Conservation (phyloP, 1,284 basidiomycete species). For the Xerocomus cyaneibrunnescens region DNA sequence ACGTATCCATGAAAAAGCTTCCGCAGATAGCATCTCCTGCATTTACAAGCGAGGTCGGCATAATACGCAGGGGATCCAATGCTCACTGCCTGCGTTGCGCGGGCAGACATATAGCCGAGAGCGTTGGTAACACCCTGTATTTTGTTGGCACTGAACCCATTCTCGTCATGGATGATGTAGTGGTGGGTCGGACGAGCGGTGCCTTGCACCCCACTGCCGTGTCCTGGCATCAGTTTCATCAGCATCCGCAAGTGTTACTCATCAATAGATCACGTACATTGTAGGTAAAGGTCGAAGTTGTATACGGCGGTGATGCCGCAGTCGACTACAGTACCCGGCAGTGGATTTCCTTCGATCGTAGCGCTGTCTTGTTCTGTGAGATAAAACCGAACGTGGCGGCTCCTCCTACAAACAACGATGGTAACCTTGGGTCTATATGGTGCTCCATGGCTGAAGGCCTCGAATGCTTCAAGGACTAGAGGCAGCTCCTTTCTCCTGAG, state of each 20-base stretch:
- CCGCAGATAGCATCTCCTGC: conserved; percentile 73
- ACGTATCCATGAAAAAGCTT: conserved; percentile 44
- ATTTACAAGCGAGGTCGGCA: conserved; percentile 73
- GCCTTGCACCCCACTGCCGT: conserved; percentile 68
- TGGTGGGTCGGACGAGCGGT: conserved; percentile 72
- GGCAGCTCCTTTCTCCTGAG: conserved; percentile 68
- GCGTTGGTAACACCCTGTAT: conserved; percentile 59
- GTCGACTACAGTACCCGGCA: conserved; percentile 75
- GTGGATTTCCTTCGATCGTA: conserved; percentile 65
- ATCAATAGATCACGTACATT: conserved; percentile 38
- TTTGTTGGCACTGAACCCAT: conserved; percentile 62
- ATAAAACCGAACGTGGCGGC: conserved; percentile 69
- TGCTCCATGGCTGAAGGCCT: conserved; percentile 56
- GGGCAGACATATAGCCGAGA: conserved; percentile 73
- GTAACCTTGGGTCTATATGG: conserved; percentile 62
- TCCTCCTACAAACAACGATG: conserved; percentile 76
- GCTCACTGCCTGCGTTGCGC: conserved; percentile 78
- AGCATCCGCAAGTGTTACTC: not conserved
- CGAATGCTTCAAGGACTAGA: conserved; percentile 58
- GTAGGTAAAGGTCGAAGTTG: conserved; percentile 75
- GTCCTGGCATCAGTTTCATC: too few relatives aligned
- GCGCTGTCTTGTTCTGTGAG: conserved; percentile 56
- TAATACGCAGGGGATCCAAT: conserved; percentile 78
- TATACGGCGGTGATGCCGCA: conserved; percentile 66
- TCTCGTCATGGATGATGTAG: conserved; percentile 74